These are phyloP conservation scores for Russula griseocarnosa DNA, from an alignment of 768 basidiomycete genomes.

Conservation along the genomic window DNA sequence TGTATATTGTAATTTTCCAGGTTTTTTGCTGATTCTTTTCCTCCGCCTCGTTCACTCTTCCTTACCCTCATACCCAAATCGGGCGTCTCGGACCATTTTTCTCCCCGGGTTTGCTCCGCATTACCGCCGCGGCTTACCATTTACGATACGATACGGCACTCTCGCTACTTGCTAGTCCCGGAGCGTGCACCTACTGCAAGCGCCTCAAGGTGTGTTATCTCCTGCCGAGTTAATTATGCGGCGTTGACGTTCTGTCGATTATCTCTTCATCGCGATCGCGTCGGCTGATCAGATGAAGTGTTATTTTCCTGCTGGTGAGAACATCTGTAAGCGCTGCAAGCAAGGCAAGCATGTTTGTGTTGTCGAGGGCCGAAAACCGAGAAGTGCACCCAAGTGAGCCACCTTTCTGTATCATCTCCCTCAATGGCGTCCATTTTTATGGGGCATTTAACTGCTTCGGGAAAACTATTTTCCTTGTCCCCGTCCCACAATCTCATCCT, in stretches of 20 bases:
- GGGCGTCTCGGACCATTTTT: conserved; percentile 8
- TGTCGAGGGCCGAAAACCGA: conserved; percentile 77
- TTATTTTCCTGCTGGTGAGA: conserved; percentile 66
- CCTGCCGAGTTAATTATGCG: not conserved
- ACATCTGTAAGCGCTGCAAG: conserved; percentile 76
- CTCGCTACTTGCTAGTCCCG: conserved; percentile 46
- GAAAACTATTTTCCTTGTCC: conserved; percentile 34
- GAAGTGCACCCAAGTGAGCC: conserved; percentile 78
- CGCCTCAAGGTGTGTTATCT: conserved; percentile 67
- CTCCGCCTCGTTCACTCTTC: not conserved
- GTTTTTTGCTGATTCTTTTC: conserved; percentile 4
- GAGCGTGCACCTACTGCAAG: conserved; percentile 84
- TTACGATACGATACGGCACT: not conserved
- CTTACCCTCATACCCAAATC: not conserved
- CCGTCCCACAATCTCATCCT: conserved; percentile 27
- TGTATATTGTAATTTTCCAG: not conserved
- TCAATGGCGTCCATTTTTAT: conserved; percentile 1
- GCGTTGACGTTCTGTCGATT: conserved; percentile 12
- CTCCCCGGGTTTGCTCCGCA: conserved; percentile 15
- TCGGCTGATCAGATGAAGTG: conserved; percentile 70
- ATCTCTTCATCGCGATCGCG: conserved; percentile 1
- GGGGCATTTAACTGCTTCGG: conserved; percentile 31
- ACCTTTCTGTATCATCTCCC: conserved; percentile 3
- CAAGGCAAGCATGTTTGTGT: conserved; percentile 70
- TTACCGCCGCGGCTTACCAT: conserved; percentile 3